Percentiles rank a stretch among this genome's conserved stretches.
Evolutionary conservation across 2,329 filamentous ascomycete species (phyloP).

Genomic region (Colletotrichum tropicale): DNA sequence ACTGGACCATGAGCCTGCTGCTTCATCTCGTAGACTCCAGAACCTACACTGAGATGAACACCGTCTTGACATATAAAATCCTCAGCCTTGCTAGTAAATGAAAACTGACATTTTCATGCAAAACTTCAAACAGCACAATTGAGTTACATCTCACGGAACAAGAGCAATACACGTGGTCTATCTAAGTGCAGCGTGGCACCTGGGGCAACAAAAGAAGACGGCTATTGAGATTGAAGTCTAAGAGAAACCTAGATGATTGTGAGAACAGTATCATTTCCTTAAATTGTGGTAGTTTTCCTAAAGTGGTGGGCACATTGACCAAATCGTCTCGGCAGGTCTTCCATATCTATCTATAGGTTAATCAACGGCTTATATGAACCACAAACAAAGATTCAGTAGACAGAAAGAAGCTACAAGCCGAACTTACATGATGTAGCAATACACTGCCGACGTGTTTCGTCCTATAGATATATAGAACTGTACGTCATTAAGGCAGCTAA

Average conservation of each 20-base stretch:
- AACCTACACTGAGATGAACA: background rate
- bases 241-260: background rate
- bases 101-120: too few species aligned
- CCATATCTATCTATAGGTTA: accelerated
- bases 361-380: background rate
- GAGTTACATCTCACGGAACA: background rate
- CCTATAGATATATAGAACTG: too few species aligned
- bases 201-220: too few species aligned
- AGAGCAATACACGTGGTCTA: background rate
- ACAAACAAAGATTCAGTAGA: accelerated
- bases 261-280: too few species aligned
- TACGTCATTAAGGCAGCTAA: too few species aligned
- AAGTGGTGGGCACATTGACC: too few species aligned
- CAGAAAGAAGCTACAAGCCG: accelerated
- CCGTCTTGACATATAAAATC: accelerated
- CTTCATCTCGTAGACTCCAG: background rate
- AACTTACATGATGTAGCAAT: accelerated
- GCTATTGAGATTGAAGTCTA: background rate
- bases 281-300: too few species aligned
- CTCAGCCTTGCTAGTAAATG: too few species aligned
- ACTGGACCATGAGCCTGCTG: background rate
- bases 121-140: too few species aligned
- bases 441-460: too few species aligned
- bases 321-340: background rate
- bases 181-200: background rate